Conservation (phyloP, 192 early-diverging fungal species). For the Linnemannia hyalina region DNA sequence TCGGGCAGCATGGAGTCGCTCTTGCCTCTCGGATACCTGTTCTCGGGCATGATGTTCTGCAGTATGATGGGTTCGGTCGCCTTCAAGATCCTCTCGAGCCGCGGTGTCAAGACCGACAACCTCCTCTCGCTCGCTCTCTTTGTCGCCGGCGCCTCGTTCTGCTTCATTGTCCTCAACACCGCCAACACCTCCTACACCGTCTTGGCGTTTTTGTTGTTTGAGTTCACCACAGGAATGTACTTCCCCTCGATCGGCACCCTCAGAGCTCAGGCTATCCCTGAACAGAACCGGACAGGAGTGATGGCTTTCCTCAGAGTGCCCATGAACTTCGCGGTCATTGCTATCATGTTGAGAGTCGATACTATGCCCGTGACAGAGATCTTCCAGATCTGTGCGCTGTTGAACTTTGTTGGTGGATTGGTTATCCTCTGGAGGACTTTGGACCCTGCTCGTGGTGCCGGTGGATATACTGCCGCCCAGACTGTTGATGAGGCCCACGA, state of each 20-base stretch:
- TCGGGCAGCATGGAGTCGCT: conserved; percentile 5
- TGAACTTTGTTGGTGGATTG: conserved; percentile 57
- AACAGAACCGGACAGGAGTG: conserved; percentile 68
- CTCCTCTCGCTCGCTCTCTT: conserved; percentile 57
- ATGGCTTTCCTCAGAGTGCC: conserved; percentile 74
- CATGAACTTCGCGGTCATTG: conserved; percentile 69
- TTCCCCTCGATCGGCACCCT: conserved; percentile 67
- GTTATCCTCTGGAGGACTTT: conserved; percentile 40
- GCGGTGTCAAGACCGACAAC: conserved; percentile 26
- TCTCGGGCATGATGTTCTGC: conserved; percentile 67
- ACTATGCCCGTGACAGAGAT: conserved; percentile 51
- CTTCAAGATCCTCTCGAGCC: conserved; percentile 56
- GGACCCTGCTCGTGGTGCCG: conserved; percentile 29
- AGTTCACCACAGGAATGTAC: conserved; percentile 68
- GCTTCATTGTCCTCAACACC: conserved; percentile 42
- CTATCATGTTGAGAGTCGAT: conserved; percentile 62
- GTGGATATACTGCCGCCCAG: conserved; percentile 16
- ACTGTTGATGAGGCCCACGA: conserved; percentile 24
- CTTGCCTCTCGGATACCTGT: conserved; percentile 65
- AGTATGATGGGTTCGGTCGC: conserved; percentile 65
- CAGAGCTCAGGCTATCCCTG: conserved; percentile 66
- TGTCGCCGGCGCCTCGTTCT: conserved; percentile 56
- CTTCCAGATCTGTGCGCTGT: conserved; percentile 68
- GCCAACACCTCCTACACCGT: conserved; percentile 35
- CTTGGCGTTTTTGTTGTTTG: conserved; percentile 65